Evolutionary conservation across 2,329 filamentous ascomycete species (phyloP).

Genomic region (Sporothrix brasiliensis): DNA sequence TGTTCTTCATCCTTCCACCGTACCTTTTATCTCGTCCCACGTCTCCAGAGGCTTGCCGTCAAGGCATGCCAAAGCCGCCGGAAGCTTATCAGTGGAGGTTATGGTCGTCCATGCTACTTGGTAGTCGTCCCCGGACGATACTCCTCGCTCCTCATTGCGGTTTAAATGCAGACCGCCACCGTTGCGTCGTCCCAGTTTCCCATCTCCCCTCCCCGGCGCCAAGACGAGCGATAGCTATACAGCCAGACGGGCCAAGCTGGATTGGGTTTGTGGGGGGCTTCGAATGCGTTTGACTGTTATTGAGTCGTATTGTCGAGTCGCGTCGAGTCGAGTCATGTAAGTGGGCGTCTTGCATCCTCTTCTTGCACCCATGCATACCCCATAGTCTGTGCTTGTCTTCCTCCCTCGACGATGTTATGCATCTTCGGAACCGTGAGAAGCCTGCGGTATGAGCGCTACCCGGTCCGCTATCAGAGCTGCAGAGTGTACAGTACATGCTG

Average conservation of each 20-base stretch:
- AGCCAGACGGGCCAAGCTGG: not conserved
- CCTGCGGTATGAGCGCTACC: constrained; percentile 25
- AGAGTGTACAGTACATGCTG: too few species aligned
- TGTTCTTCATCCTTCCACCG: not conserved
- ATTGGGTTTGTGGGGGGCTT: not conserved
- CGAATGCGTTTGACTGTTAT: not conserved
- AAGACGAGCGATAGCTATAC: constrained; percentile 20
- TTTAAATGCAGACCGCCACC: constrained; percentile 26
- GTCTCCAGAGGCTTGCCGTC: not conserved
- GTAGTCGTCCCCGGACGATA: not conserved
- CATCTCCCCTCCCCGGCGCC: not conserved
- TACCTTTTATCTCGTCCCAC: not conserved
- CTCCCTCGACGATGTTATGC: not conserved
- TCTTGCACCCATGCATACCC: not conserved
- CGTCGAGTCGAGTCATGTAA: not conserved
- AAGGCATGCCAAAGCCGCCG: not conserved
- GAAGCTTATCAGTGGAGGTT: constrained; percentile 24
- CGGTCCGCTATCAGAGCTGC: not conserved
- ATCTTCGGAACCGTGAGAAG: constrained; percentile 16
- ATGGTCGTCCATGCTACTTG: not conserved
- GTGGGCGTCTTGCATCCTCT: not conserved
- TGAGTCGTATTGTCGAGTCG: not conserved
- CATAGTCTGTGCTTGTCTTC: not conserved
- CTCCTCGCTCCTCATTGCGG: not conserved
- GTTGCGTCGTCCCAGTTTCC: too few species aligned